phyloP scores from a whole-genome alignment of 2,329 filamentous ascomycete genomes.

The Aciculosporium take region DNA sequence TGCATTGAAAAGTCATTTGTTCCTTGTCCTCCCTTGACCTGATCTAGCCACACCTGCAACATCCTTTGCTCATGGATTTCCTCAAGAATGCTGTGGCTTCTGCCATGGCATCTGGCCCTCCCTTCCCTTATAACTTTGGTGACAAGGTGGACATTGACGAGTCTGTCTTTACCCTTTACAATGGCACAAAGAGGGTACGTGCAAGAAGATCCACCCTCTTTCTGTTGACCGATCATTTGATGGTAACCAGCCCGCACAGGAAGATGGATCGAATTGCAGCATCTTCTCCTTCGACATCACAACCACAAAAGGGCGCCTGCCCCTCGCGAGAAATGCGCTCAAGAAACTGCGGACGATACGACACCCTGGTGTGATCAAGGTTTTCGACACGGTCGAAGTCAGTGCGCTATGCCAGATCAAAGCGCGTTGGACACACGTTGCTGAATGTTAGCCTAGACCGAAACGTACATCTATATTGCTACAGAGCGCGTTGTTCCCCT shows the following conservation, averaged over 20 bases:
- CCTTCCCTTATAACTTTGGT: conserved; percentile 85
- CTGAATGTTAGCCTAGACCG: conserved; percentile 47
- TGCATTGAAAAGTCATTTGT: too few relatives aligned
- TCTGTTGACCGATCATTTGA: not conserved
- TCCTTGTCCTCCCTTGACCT: too few relatives aligned
- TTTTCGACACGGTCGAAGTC: conserved; percentile 88
- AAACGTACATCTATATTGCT: conserved; percentile 89
- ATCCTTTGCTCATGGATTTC: conserved; percentile 61
- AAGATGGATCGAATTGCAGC: conserved; percentile 87
- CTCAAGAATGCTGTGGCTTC: conserved; percentile 95
- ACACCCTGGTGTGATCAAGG: conserved; percentile 88
- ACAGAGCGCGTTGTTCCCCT: conserved; percentile 81
- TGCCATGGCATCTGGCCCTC: conserved; percentile 85
- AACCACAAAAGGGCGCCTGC: conserved; percentile 64
- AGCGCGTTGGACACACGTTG: conserved; percentile 1
- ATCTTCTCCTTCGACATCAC: conserved; percentile 91
- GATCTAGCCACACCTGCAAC: not conserved
- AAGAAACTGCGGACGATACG: conserved; percentile 86
- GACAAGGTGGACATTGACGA: conserved; percentile 85
- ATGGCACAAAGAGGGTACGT: conserved; percentile 72
- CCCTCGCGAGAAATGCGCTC: conserved; percentile 83
- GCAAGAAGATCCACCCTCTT: not conserved
- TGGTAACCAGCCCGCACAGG: conserved; percentile 35
- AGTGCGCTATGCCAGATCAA: not conserved
- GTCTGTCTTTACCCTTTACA: conserved; percentile 92